A percentile compares a stretch with the other conserved stretches of the same genome.
Evolutionary conservation across 805 yeast genomes (phyloP).

Genomic region (Scheffersomyces coipomensis): DNA sequence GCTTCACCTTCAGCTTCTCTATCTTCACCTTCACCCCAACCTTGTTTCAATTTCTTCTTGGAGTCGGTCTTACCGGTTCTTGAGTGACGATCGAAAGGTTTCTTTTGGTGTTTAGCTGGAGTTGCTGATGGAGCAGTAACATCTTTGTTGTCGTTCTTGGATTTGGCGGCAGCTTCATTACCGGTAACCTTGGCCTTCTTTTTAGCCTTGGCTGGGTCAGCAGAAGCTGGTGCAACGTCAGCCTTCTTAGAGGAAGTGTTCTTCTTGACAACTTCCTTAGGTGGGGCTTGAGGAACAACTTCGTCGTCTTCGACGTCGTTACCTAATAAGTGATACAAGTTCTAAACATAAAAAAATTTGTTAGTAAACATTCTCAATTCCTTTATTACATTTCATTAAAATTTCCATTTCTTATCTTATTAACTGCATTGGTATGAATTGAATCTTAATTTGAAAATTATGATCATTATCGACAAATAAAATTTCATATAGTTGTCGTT

Average conservation of each 20-base stretch:
- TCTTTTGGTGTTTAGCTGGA: slow-evolving; percentile 55
- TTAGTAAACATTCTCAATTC: slow-evolving; percentile 3
- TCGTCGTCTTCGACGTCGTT: slow-evolving; percentile 90
- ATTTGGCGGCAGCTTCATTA: slow-evolving; percentile 84
- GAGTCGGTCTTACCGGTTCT: slow-evolving; percentile 83
- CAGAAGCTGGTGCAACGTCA: slow-evolving; percentile 78
- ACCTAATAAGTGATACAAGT: slow-evolving; percentile 80
- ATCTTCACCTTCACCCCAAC: slow-evolving; percentile 82
- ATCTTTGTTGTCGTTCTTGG: slow-evolving; percentile 71
- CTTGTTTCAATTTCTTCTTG: slow-evolving; percentile 76
- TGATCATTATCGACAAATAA: too few relatives aligned
- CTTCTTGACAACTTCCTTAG: slow-evolving; percentile 80
- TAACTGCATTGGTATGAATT: too few relatives aligned
- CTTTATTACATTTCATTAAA: neutral
- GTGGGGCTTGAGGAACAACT: slow-evolving; percentile 51
- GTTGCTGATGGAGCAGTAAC: slow-evolving; percentile 55
- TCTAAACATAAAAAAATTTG: slow-evolving; percentile 36
- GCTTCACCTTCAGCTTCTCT: slow-evolving; percentile 64
- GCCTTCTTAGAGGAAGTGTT: slow-evolving; percentile 82
- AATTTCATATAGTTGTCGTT: neutral
- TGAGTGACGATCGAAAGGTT: slow-evolving; percentile 79
- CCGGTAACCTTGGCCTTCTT: slow-evolving; percentile 72
- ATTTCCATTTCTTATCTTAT: neutral
- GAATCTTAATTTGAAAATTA: neutral
- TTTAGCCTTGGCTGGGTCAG: slow-evolving; percentile 77